Conservation (phyloP, 2,329 filamentous ascomycete species). For the Curvularia verruculosa region DNA sequence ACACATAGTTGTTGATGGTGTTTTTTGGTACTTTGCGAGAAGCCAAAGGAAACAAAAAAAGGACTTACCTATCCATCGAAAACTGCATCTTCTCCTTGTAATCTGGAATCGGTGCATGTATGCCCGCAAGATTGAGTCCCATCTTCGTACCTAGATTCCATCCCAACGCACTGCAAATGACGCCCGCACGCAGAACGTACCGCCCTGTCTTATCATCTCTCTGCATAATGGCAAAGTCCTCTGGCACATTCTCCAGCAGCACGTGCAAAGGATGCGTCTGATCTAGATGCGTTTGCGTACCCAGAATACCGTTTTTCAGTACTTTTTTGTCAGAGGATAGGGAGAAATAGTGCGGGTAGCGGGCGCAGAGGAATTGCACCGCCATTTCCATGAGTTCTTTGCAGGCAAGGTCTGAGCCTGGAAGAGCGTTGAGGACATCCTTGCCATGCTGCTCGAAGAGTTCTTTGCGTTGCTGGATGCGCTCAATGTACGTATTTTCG, state of each 20-base stretch:
- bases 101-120: conserved; percentile 77
- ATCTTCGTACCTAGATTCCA: conserved; percentile 81
- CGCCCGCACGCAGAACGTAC: conserved; percentile 76
- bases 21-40: too few relatives aligned
- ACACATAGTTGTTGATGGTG: too few relatives aligned
- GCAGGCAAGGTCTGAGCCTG: conserved; percentile 77
- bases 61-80: conserved; percentile 75
- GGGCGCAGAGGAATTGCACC: conserved; percentile 76
- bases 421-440: conserved; percentile 69
- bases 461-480: conserved; percentile 70
- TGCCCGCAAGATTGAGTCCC: conserved; percentile 70
- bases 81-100: conserved; percentile 88
- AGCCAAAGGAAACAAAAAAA: conserved; percentile 26
- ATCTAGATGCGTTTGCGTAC: conserved; percentile 65
- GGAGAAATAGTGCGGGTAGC: conserved; percentile 78
- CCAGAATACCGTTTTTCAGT: conserved; percentile 73
- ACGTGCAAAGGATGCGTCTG: conserved; percentile 70
- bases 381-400: conserved; percentile 90
- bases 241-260: conserved; percentile 77
- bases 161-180: conserved; percentile 79
- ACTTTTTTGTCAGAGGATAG: conserved; percentile 58
- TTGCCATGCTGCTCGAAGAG: conserved; percentile 69
- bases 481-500: conserved; percentile 71
- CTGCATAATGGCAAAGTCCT: conserved; percentile 81
- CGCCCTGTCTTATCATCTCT: conserved; percentile 72